Base-by-base conservation (phyloP, 805 yeast genomes). In the Schizosaccharomyces cryophilus region DNA sequence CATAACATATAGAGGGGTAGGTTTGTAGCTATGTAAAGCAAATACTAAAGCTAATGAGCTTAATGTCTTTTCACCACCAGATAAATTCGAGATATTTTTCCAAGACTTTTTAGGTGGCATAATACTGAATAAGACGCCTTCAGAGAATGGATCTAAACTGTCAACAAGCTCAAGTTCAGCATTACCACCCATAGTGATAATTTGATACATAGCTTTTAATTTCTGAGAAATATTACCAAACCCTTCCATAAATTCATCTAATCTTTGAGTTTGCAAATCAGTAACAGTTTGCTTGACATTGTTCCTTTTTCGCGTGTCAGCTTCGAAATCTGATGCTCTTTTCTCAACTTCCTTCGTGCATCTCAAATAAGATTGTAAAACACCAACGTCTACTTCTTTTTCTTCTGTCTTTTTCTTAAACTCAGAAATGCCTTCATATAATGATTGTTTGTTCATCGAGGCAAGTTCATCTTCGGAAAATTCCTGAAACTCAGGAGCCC, bases 101-200 rank as follows among this genome's bases (percentile, higher is more conserved):
- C 99, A 93, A 47, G 94, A 83, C 71, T 93, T 93, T 73, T 88
- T 90, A 0, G 99, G 99, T 1, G 99, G 99, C 98, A 93, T 93
- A 5, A 93, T 98, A 71, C 95, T 85, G 71, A 93, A 93, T 54
- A 89, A 74, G 47, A 93, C 89, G 40, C 99, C 99, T 72, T 93
- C 98, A 0, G 95, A 82, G 68, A 93, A 93, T n/a, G 98, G 98
- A 72, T 93, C 97, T 69, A 90, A 77, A 63, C 95, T 84, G 69
- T 93, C 98, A 21, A 88, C 96, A 56, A 90, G 77, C 70, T 93
- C 99, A 42, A 93, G 76, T 70, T 93, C 98, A 0, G 99, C 99
- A 73, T 90, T 93, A 42, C 99, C 99, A 31, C 98, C 98, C 94
- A 90, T 88, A 0, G 98, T 93, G 63, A 93, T 93, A 94, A 93